Evolutionary conservation across 1,284 basidiomycete genomes (phyloP), one percentile per base, ranked within the genome.

Genomic region (Phellinidium pouzarii): DNA sequence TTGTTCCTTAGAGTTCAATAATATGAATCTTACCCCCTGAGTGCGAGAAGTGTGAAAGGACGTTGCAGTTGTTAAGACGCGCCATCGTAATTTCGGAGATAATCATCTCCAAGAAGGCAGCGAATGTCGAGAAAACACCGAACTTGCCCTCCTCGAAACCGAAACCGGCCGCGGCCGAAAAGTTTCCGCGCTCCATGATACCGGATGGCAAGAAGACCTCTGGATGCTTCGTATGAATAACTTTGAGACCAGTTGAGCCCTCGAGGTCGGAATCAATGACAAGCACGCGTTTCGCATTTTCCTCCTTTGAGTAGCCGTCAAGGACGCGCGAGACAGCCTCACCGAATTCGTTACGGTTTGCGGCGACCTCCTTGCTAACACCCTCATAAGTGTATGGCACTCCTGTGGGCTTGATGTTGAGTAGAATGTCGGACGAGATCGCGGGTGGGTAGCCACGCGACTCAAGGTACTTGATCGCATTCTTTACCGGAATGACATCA

Each of bases 11-110:
- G n/a, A n/a, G n/a, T n/a, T n/a, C n/a, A n/a, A n/a, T n/a, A n/a
- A n/a, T n/a, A n/a, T n/a, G 11, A 17, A 47, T 49, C 73, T 59
- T 64, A 78, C 85, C 84, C 63, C 89, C 90, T 31, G 87, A 84
- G 69, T 92, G 90, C 22, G 88, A 91, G 72, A 91, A 92, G 70
- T 92, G 89, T 62, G 76, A 84, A 26, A 92, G 77, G 14, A 92
- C 81, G 63, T 92, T 92, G 73, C 87, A 88, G 63, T 84, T 77
- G 68, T 91, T 91, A 63, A 91, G 68, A 51, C 88, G 79, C 14
- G 90, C 90, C 90, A 92, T 92, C n/a, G 89, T 91, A 53, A 91
- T 71, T 65, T 92, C 90, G 2, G 88, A 91, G 55, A 91, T 68
- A 54, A 87, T 72, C 90, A 92, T 92, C 75, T 92, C 89, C 56